These are phyloP conservation scores for Fusarium pseudocircinatum DNA, from an alignment of 2,329 filamentous ascomycete genomes.

Conservation along the genomic window DNA sequence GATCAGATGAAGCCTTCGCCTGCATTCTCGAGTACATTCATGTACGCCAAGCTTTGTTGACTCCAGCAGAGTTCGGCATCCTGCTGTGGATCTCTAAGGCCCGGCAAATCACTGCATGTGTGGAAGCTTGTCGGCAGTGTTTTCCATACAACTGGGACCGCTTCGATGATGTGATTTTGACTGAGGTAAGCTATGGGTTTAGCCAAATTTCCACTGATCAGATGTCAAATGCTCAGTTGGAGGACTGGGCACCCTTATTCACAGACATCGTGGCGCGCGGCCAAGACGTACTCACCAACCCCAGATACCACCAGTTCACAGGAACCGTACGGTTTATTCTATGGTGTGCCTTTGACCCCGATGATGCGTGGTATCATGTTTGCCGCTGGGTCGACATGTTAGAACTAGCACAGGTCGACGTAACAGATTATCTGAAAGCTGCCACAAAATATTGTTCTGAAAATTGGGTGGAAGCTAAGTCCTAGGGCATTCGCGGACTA, in stretches of 20 bases:
- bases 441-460: background rate
- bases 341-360: background rate
- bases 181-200: background rate
- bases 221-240: background rate
- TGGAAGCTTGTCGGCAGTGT: background rate
- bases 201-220: rapidly evolving
- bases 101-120: rapidly evolving
- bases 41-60: rapidly evolving
- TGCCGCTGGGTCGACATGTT: background rate
- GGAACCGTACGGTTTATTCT: rapidly evolving
- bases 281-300: rapidly evolving
- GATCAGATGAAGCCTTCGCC: rapidly evolving
- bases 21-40: background rate
- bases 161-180: rapidly evolving
- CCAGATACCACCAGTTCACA: rapidly evolving
- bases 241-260: background rate
- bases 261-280: rapidly evolving
- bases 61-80: rapidly evolving
- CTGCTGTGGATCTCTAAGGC: rapidly evolving
- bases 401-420: background rate
- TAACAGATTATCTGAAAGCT: rapidly evolving
- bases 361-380: background rate
- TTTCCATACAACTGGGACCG: rapidly evolving
- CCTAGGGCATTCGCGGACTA: rapidly evolving
- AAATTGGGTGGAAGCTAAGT: rapidly evolving